Conservation (phyloP, 2,329 filamentous ascomycete species). For the Fusarium hostae region DNA sequence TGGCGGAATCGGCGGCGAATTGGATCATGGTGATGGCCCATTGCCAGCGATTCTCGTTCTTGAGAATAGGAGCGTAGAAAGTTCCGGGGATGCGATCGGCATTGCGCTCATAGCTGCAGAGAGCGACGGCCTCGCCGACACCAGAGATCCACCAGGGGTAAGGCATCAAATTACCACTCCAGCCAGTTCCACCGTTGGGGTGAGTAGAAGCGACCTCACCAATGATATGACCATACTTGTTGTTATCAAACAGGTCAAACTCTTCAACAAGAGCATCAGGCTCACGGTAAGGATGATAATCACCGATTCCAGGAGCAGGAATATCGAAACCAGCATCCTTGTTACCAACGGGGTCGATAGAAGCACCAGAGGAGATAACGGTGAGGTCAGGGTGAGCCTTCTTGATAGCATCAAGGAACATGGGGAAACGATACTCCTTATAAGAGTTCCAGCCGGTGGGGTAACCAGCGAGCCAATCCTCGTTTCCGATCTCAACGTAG, state of each 20-base stretch:
- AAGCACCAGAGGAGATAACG: constrained; percentile 62
- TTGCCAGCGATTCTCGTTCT: constrained; percentile 62
- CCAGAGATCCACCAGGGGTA: constrained; percentile 67
- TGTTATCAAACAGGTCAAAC: constrained; percentile 66
- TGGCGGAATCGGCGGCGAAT: constrained; percentile 58
- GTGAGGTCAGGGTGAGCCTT: constrained; percentile 66
- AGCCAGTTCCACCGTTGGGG: constrained; percentile 62
- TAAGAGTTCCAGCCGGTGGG: constrained; percentile 59
- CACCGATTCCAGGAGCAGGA: constrained; percentile 55
- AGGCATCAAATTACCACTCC: constrained; percentile 56
- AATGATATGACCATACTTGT: constrained; percentile 49
- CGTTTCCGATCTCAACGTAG: constrained; percentile 75
- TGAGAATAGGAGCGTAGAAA: constrained; percentile 62
- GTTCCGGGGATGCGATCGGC: constrained; percentile 66
- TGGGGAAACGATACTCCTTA: constrained; percentile 66
- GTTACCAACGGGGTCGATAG: constrained; percentile 48
- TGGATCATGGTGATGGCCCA: constrained; percentile 64
- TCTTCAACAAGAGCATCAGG: constrained; percentile 61
- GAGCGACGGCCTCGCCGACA: constrained; percentile 72
- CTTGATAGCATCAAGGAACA: constrained; percentile 69
- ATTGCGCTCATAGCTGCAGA: constrained; percentile 74
- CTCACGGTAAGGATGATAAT: constrained; percentile 64
- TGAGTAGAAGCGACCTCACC: constrained; percentile 65
- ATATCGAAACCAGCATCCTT: constrained; percentile 50
- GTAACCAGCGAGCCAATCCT: constrained; percentile 69